Evolutionary conservation across 768 basidiomycete genomes (phyloP).

Genomic region (Podaxis carcinomalis): DNA sequence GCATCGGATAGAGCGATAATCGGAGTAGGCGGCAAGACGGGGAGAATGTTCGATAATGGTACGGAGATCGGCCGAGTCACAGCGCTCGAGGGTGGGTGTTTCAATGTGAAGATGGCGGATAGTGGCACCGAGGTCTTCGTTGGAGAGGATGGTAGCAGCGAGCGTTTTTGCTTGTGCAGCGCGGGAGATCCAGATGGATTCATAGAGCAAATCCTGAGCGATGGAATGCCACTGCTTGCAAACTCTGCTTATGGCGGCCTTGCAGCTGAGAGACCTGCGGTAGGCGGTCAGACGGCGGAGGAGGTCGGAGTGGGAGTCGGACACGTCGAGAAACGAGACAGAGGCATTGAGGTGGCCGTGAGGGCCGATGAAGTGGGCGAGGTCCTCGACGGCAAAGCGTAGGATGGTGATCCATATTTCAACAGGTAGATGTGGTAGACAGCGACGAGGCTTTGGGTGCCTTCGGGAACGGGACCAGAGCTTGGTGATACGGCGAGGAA

Average conservation of each 20-base stretch:
- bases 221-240: conserved; percentile 51
- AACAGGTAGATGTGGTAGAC: conserved; percentile 35
- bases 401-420: conserved; percentile 69
- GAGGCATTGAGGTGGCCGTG: conserved; percentile 20
- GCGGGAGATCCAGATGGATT: conserved; percentile 66
- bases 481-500: not conserved
- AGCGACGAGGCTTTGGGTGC: not conserved
- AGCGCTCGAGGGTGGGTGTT: conserved; percentile 60
- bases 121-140: conserved; percentile 31
- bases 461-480: not conserved
- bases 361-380: conserved; percentile 12
- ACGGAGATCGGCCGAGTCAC: conserved; percentile 61
- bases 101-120: conserved; percentile 69
- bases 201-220: conserved; percentile 54
- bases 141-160: conserved; percentile 11
- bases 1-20: conserved; percentile 60
- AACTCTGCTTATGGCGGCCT: conserved; percentile 49
- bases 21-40: conserved; percentile 54
- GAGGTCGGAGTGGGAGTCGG: conserved; percentile 31
- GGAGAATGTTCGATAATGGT: conserved; percentile 66
- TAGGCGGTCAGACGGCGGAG: conserved; percentile 39
- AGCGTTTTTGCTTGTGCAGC: conserved; percentile 26
- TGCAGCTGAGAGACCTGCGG: conserved; percentile 40
- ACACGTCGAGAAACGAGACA: conserved; percentile 54
- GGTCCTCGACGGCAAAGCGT: conserved; percentile 43